Conservation (phyloP, 106 monocot species). For the Alisma plantagoaquatica region DNA sequence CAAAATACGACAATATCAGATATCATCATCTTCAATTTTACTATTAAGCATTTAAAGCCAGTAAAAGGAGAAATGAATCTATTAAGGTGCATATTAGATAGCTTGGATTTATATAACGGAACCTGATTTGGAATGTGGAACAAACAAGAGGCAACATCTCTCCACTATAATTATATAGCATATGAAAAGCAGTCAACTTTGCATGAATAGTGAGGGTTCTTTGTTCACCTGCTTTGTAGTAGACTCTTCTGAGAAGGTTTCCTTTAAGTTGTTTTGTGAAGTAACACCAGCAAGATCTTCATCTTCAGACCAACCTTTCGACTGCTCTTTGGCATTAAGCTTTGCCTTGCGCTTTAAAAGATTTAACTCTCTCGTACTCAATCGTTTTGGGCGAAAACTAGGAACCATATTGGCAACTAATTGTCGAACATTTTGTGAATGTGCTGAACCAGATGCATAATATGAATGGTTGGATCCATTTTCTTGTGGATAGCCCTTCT, state of each 20-base stretch:
- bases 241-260: constrained; percentile 1
- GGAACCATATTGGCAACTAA: constrained; percentile 89
- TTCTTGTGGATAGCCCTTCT: constrained; percentile 29
- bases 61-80: too few relatives aligned
- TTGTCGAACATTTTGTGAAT: constrained; percentile 84
- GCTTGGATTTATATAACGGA: too few relatives aligned
- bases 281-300: constrained; percentile 38
- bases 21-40: too few relatives aligned
- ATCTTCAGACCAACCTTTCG: constrained; percentile 64
- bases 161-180: too few relatives aligned
- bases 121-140: too few relatives aligned
- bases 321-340: constrained; percentile 75
- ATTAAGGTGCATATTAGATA: too few relatives aligned
- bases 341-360: constrained; percentile 92
- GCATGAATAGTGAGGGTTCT: too few relatives aligned
- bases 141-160: too few relatives aligned
- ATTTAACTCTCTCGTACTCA: constrained; percentile 90
- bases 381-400: constrained; percentile 46
- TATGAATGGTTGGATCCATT: constrained; percentile 40
- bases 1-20: too few relatives aligned
- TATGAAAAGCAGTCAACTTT: too few relatives aligned
- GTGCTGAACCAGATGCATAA: constrained; percentile 36
- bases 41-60: too few relatives aligned
- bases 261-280: constrained; percentile 23
- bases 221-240: neutral